Base-by-base conservation (phyloP, 2,329 filamentous ascomycete species). In the Arthrobotrys sinensis region DNA sequence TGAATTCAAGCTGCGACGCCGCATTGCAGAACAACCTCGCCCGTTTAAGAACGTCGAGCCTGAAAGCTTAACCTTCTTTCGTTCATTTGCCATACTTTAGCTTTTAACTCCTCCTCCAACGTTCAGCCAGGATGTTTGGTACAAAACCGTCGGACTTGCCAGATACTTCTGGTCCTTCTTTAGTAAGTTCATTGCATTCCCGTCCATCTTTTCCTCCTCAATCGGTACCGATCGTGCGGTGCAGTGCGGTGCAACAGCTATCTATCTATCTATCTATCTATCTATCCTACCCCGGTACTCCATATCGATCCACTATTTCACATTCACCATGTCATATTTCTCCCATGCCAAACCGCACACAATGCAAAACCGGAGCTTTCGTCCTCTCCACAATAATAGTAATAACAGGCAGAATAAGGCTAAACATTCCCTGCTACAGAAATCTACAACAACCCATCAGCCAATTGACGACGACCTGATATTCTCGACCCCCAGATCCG, bases 401-500 rank as follows among this genome's bases (percentile, higher is more conserved):
- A 60, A 43, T 28, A 40, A 24, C 50, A 66, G 32, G 38, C 63
- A 63, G 63, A 67, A 57, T 8, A 53, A 57, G 62, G 63, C 73
- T 71, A 77, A 77, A 60, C 66, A 57, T 10, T 70, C 52, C 52
- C 34, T 60, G 40, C 52, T 21, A 10, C 65, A 76, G 72, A 40
- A 66, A 11, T 38, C 65, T 7, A 14, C 63, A 4, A 28, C 52
- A 21, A 10, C 34, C 34, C 71, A 11, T 24, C 48, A 48, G 21
- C 36, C 64, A 36, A 28, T 55, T n/a, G 57, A 52, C 40, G 75
- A 78, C 5, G 53, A 72, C 34, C 45, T 72, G 21, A 34, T 68
- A 12, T 72, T 53, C 40, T 78, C 75, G 34, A 78, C 75, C 5
- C 75, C 75, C 14, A 65, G 75, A 64, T 78, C 75, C 43, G 75